These are phyloP conservation scores for Suillus lakei DNA, from an alignment of 768 basidiomycete genomes.

Conservation along the genomic window DNA sequence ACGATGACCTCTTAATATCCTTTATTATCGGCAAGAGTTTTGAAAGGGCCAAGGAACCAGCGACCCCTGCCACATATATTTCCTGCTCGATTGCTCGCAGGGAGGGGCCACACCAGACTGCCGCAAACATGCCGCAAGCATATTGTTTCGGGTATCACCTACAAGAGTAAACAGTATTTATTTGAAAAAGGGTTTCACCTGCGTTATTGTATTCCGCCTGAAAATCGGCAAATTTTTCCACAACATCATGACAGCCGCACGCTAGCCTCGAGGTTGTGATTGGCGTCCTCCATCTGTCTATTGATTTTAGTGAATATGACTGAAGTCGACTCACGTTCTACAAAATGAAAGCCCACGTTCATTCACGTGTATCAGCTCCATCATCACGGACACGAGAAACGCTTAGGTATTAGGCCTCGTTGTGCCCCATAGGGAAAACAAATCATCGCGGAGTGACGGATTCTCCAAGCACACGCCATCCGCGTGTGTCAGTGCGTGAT, in stretches of 20 bases:
- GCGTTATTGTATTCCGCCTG: not conserved
- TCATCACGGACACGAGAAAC: not conserved
- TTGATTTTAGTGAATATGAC: constrained; percentile 2
- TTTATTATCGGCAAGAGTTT: not conserved
- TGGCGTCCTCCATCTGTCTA: not conserved
- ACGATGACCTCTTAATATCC: not conserved
- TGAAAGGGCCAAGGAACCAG: not conserved
- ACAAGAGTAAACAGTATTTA: not conserved
- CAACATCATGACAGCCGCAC: not conserved
- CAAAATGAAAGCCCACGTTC: constrained; percentile 8
- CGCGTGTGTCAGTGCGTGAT: constrained; percentile 9
- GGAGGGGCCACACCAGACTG: not conserved
- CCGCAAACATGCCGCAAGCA: not conserved
- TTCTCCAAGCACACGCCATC: constrained; percentile 7
- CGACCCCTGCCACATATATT: not conserved
- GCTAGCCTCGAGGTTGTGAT: constrained; percentile 6
- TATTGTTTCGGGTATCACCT: not conserved
- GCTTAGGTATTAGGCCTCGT: constrained; percentile 3
- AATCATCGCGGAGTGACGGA: constrained; percentile 10
- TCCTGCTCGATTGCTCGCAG: not conserved
- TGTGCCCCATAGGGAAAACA: constrained; percentile 5
- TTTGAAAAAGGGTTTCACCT: not conserved
- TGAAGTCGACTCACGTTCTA: not conserved
- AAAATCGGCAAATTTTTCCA: not conserved
- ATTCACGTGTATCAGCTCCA: constrained; percentile 4